Evolutionary conservation across 2,329 filamentous ascomycete genomes (phyloP).

Genomic region (Helotiales sp.): DNA sequence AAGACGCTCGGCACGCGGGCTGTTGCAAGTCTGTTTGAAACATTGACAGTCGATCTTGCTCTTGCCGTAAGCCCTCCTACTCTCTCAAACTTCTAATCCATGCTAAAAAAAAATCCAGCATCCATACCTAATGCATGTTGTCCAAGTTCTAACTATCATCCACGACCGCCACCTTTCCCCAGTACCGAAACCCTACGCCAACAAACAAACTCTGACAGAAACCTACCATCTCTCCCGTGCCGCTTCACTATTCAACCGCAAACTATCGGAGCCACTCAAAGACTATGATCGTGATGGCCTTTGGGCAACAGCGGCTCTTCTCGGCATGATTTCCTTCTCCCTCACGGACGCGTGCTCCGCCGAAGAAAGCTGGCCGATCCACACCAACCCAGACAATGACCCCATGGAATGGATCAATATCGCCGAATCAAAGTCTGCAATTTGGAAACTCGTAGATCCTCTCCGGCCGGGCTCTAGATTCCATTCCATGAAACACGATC

Average conservation of each 20-base stretch:
- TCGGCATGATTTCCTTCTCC: conserved; percentile 47
- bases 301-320: conserved; percentile 48
- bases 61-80: conserved; percentile 38
- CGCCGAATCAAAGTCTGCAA: conserved; percentile 53
- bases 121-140: conserved; percentile 49
- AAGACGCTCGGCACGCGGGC: conserved; percentile 39
- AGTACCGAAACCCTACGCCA: not conserved
- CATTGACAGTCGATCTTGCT: conserved; percentile 40
- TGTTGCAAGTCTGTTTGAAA: conserved; percentile 37
- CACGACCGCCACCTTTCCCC: conserved; percentile 49
- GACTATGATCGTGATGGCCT: conserved; percentile 46
- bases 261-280: conserved; percentile 39
- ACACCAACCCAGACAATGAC: conserved; percentile 34
- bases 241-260: conserved; percentile 47
- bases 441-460: conserved; percentile 42
- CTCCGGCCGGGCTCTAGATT: conserved; percentile 35
- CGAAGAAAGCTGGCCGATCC: conserved; percentile 57
- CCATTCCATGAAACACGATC: not conserved
- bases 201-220: conserved; percentile 36
- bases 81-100: not conserved
- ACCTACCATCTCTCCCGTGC: conserved; percentile 49
- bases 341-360: conserved; percentile 43
- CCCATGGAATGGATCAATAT: conserved; percentile 61
- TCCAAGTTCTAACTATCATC: conserved; percentile 51
- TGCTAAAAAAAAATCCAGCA: conserved; percentile 17